Evolutionary conservation across 2,329 filamentous ascomycete genomes (phyloP).

Genomic region (Diaporthe citri): DNA sequence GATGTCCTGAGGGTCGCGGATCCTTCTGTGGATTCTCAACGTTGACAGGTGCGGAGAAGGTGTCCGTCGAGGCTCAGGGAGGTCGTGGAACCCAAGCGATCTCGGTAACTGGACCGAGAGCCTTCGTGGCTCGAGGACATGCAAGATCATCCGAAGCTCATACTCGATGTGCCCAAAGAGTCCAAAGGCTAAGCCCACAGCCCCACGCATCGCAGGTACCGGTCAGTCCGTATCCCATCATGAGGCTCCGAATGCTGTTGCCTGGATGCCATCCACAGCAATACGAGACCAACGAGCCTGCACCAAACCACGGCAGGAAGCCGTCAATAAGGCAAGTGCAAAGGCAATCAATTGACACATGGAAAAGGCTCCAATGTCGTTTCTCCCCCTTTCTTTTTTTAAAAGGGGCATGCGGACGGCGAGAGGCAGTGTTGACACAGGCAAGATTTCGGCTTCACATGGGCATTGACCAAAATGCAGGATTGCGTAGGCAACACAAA

Average conservation of each 20-base stretch:
- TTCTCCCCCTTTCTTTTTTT: background rate
- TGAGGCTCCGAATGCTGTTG: conserved; percentile 14
- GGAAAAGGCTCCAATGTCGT: too few species aligned
- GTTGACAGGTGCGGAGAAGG: background rate
- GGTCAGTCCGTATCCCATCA: background rate
- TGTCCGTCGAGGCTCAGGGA: background rate
- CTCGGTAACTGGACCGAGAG: background rate
- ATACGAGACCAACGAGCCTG: background rate
- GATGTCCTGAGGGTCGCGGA: background rate
- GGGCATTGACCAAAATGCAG: background rate
- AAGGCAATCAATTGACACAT: background rate
- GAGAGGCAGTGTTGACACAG: background rate
- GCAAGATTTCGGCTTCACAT: background rate
- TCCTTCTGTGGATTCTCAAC: background rate
- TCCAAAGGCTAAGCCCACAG: background rate
- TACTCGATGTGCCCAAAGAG: background rate
- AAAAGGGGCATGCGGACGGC: background rate
- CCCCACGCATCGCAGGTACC: conserved; percentile 7
- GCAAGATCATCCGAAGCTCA: background rate
- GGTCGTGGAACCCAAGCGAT: background rate
- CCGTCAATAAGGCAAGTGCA: background rate
- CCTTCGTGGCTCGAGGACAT: background rate
- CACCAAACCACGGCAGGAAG: background rate
- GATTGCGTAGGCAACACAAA: background rate
- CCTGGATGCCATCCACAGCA: conserved; percentile 9